phyloP scores from a whole-genome alignment of 164 flowering plant genomes.

The Amborella trichopoda region DNA sequence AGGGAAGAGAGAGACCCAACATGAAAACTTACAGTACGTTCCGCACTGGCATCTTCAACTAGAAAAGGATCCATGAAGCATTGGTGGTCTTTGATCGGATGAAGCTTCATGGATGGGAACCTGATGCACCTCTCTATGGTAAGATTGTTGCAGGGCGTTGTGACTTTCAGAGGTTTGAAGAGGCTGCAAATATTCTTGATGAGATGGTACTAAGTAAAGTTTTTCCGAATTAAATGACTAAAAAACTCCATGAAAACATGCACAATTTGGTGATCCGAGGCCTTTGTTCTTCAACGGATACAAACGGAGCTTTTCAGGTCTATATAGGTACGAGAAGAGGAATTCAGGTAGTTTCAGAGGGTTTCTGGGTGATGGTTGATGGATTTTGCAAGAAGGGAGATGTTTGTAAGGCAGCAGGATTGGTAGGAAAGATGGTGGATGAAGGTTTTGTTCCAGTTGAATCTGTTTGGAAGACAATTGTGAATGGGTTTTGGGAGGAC shows the following conservation, averaged over 20 bases:
- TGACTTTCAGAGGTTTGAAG: slow-evolving; percentile 39
- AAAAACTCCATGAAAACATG: slow-evolving; percentile 55
- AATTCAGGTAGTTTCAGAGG: slow-evolving; percentile 31
- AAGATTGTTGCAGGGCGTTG: slow-evolving; percentile 60
- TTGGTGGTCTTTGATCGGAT: slow-evolving; percentile 71
- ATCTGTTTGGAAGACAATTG: slow-evolving; percentile 41
- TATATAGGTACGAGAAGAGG: slow-evolving; percentile 70
- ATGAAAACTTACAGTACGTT: slow-evolving; percentile 55
- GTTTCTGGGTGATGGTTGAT: slow-evolving; percentile 37
- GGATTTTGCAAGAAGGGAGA: slow-evolving; percentile 57
- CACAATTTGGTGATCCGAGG: slow-evolving; percentile 67
- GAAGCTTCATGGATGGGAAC: slow-evolving; percentile 86
- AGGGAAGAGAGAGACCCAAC: slow-evolving; percentile 29
- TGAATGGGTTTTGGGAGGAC: slow-evolving; percentile 46
- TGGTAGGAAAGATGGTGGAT: slow-evolving; percentile 63
- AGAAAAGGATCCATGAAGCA: slow-evolving; percentile 49
- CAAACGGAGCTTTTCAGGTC: slow-evolving; percentile 46
- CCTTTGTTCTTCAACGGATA: slow-evolving; percentile 28
- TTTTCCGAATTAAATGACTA: slow-evolving; percentile 50
- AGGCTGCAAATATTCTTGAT: slow-evolving; percentile 88
- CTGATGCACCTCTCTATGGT: slow-evolving; percentile 75
- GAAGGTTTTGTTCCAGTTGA: slow-evolving; percentile 67
- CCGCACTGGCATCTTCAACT: slow-evolving; percentile 63
- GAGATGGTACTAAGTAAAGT: slow-evolving; percentile 75
- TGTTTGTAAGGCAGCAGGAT: slow-evolving; percentile 42